A percentile compares a stretch with the other conserved stretches of the same genome.
phyloP scores from a whole-genome alignment of 2,329 filamentous ascomycete species.

The Chaetomiaceae sp. region DNA sequence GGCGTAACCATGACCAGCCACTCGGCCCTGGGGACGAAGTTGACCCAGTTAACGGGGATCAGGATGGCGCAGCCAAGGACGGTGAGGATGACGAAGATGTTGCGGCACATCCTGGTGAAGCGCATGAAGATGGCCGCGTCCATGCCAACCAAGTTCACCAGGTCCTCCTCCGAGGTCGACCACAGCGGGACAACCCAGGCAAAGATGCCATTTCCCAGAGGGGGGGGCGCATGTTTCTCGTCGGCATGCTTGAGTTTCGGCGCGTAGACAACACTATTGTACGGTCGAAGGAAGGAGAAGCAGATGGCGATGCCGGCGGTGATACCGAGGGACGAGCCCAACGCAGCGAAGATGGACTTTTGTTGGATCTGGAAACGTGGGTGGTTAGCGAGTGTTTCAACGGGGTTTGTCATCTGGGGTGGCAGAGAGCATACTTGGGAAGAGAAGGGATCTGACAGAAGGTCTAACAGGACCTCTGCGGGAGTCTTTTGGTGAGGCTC shows the following conservation, averaged over 20 bases:
- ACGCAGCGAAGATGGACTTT: constrained; percentile 68
- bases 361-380: constrained; percentile 36
- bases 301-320: constrained; percentile 67
- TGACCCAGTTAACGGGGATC: constrained; percentile 70
- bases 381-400: constrained; percentile 19
- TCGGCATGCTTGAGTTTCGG: constrained; percentile 92
- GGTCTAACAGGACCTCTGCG: constrained; percentile 27
- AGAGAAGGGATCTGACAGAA: constrained; percentile 49
- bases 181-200: constrained; percentile 80
- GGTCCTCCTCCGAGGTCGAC: constrained; percentile 67
- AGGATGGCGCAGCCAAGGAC: constrained; percentile 71
- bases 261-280: constrained; percentile 88
- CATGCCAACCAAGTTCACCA: constrained; percentile 80
- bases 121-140: constrained; percentile 89
- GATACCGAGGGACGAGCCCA: constrained; percentile 74
- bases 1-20: constrained; percentile 60
- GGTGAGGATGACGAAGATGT: constrained; percentile 73
- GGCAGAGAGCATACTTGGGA: constrained; percentile 35
- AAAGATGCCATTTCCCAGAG: constrained; percentile 79
- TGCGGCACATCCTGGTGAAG: constrained; percentile 84
- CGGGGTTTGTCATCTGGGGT: not conserved
- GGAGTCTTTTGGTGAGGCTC: constrained; percentile 18
- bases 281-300: constrained; percentile 87
- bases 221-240: constrained; percentile 80
- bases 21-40: constrained; percentile 37